Conservation (phyloP, 805 yeast genomes). For the Spathaspora arborariae region DNA sequence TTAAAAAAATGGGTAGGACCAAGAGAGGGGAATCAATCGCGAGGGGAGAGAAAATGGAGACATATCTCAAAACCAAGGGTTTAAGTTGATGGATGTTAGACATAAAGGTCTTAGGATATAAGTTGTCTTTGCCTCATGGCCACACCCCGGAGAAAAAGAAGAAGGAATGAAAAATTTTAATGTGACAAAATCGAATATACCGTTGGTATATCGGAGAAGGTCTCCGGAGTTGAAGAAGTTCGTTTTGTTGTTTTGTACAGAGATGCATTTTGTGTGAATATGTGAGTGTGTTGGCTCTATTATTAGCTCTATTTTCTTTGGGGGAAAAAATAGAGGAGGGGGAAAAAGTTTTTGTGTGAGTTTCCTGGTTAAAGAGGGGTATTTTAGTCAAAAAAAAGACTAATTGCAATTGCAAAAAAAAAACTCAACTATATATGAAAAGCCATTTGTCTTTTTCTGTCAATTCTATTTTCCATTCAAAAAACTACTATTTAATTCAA, state of each 20-base stretch:
- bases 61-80: no score
- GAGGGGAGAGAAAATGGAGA: not conserved
- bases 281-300: not conserved
- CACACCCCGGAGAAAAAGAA: not conserved
- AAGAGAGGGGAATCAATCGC: not conserved
- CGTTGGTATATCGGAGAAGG: not conserved
- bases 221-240: not conserved
- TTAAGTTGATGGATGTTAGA: no score
- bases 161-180: not conserved
- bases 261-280: not conserved
- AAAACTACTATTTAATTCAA: not conserved
- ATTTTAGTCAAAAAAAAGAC: not conserved
- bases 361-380: constrained; percentile 4
- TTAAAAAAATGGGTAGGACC: not conserved
- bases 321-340: constrained; percentile 1
- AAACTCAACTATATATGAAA: not conserved
- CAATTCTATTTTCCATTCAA: not conserved
- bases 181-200: not conserved
- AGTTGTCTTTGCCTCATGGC: not conserved
- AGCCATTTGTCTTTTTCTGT: not conserved
- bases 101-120: no score
- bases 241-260: not conserved
- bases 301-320: not conserved
- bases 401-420: constrained; percentile 1
- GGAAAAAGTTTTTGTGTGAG: not conserved